Conservation (phyloP, 305 asterid species). For the Fraxinus albicans region DNA sequence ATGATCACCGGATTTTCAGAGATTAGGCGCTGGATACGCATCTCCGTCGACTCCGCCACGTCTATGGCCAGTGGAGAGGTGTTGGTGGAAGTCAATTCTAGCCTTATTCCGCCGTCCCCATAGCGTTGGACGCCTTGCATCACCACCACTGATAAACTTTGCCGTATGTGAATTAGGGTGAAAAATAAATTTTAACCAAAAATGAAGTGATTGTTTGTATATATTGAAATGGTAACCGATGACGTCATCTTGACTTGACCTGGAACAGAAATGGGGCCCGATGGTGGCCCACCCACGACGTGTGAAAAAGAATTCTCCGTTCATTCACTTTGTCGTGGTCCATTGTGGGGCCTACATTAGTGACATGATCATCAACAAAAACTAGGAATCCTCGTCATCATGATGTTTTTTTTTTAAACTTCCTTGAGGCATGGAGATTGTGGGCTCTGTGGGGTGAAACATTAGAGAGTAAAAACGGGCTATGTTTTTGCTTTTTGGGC, state of each 20-base stretch:
- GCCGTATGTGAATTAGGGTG: neutral
- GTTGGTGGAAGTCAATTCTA: slow-evolving; percentile 61
- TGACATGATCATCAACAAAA: slow-evolving; percentile 18
- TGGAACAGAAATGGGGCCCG: neutral
- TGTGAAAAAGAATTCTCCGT: neutral
- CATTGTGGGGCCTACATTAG: neutral
- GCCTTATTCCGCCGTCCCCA: slow-evolving; percentile 62
- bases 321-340: neutral
- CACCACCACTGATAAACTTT: neutral
- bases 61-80: slow-evolving; percentile 70
- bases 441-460: neutral
- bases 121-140: slow-evolving; percentile 63
- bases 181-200: neutral
- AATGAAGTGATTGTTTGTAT: slow-evolving; percentile 8
- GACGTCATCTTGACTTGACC: slow-evolving; percentile 32
- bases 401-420: slow-evolving; percentile 11
- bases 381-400: slow-evolving; percentile 14
- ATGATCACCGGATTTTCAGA: slow-evolving; percentile 81
- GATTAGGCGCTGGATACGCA: slow-evolving; percentile 76
- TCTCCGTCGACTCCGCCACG: slow-evolving; percentile 66
- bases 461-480: neutral
- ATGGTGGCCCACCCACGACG: neutral
- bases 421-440: slow-evolving; percentile 33
- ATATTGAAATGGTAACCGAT: slow-evolving; percentile 2
- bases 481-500: neutral